These are phyloP conservation scores for Senna tora DNA, from an alignment of 306 rosid species.

Conservation along the genomic window DNA sequence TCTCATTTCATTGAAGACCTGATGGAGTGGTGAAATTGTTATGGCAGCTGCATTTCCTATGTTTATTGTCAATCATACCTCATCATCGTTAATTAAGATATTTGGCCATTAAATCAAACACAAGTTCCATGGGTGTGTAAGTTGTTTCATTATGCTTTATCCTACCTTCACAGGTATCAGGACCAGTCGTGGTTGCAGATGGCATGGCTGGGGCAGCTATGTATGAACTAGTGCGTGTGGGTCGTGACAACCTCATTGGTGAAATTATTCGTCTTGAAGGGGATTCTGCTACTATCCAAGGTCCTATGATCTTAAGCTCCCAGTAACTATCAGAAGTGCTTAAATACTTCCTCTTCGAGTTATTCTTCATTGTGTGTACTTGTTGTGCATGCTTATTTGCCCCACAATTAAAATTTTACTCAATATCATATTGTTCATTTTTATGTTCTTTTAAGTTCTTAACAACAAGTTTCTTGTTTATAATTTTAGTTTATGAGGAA, in stretches of 20 bases:
- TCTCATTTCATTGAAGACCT: not conserved
- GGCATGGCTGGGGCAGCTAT: slow-evolving; percentile 99
- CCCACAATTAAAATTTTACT: not conserved
- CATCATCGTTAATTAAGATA: not conserved
- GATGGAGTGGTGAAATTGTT: not conserved
- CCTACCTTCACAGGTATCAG: slow-evolving; percentile 74
- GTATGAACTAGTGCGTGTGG: slow-evolving; percentile 98
- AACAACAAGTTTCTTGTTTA: slow-evolving; percentile 15
- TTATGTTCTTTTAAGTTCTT: not conserved
- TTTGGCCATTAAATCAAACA: slow-evolving; percentile 1
- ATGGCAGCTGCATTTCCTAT: not conserved
- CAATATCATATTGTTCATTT: not conserved
- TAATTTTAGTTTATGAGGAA: slow-evolving; percentile 90
- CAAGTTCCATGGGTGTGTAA: not conserved
- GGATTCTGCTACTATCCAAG: slow-evolving; percentile 98
- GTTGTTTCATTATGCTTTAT: slow-evolving; percentile 4
- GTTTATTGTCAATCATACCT: not conserved
- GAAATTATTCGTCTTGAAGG: slow-evolving; percentile 98
- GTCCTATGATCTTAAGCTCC: slow-evolving; percentile 40
- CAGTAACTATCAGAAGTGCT: not conserved
- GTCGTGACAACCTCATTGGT: slow-evolving; percentile 88
- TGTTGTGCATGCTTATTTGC: slow-evolving; percentile 4
- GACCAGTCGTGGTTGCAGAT: slow-evolving; percentile 97
- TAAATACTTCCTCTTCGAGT: not conserved
- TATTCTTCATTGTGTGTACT: not conserved